phyloP scores from a whole-genome alignment of 1,284 basidiomycete genomes.

The Rhodofomes roseus region DNA sequence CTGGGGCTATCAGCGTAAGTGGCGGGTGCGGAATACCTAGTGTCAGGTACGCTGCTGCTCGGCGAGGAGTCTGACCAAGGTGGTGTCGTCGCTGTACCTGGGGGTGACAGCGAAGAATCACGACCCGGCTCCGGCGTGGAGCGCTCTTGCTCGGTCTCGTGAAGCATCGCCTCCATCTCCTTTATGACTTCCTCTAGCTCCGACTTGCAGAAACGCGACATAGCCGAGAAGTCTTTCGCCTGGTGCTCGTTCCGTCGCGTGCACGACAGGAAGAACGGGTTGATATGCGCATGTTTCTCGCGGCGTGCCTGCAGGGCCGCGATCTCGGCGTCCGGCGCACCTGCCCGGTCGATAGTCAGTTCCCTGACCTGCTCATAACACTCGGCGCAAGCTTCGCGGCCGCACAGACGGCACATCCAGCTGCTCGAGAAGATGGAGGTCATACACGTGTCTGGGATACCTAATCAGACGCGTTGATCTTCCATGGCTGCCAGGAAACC shows the following conservation, averaged over 20 bases:
- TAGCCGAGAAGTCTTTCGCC: conserved; percentile 68
- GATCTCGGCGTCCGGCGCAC: conserved; percentile 44
- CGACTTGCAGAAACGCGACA: conserved; percentile 68
- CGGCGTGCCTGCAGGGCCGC: conserved; percentile 45
- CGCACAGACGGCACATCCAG: conserved; percentile 89
- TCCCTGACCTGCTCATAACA: conserved; percentile 75
- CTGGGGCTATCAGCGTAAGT: conserved; percentile 6
- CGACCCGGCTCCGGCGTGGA: conserved; percentile 7
- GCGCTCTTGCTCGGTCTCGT: conserved; percentile 12
- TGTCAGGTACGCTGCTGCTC: not conserved
- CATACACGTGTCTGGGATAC: conserved; percentile 77
- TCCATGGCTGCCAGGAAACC: conserved; percentile 24
- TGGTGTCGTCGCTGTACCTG: not conserved
- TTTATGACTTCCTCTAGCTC: conserved; percentile 64
- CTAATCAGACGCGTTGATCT: not conserved
- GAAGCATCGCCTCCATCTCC: conserved; percentile 60
- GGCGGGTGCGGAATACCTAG: not conserved
- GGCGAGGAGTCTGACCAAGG: not conserved
- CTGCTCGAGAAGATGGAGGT: conserved; percentile 88
- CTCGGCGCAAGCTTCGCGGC: conserved; percentile 83
- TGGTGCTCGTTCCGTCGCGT: conserved; percentile 65
- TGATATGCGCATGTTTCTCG: conserved; percentile 60
- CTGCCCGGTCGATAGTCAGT: conserved; percentile 50
- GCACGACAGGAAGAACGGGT: conserved; percentile 73
- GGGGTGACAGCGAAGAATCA: conserved; percentile 8